Percentiles rank a stretch among this genome's conserved stretches.
Conservation (phyloP, 441 rosid species). For the Populus hybrid region DNA sequence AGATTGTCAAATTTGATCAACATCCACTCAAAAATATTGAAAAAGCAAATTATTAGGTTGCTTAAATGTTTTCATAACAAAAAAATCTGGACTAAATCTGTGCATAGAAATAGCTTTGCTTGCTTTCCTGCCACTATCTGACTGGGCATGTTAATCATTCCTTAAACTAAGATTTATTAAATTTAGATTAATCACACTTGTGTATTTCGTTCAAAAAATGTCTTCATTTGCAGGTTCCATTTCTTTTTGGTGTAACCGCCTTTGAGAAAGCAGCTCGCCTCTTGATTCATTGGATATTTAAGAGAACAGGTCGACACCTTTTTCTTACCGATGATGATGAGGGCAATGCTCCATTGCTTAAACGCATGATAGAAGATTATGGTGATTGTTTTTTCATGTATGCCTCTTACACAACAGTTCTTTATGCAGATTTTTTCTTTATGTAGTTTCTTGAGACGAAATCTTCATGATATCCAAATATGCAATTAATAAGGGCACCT, state of each 20-base stretch:
- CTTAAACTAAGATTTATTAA: slow-evolving; percentile 3
- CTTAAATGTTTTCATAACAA: background rate
- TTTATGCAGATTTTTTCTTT: background rate
- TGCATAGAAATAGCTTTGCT: background rate
- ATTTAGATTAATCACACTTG: background rate
- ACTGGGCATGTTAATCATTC: background rate
- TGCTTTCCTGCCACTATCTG: background rate
- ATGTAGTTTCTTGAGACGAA: slow-evolving; percentile 4
- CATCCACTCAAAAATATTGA: background rate
- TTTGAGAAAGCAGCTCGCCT: slow-evolving; percentile 79
- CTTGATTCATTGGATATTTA: slow-evolving; percentile 92
- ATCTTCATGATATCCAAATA: background rate
- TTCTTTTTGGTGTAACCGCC: slow-evolving; percentile 91
- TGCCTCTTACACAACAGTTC: slow-evolving; percentile 9
- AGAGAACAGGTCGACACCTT: slow-evolving; percentile 92
- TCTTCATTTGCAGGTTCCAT: slow-evolving; percentile 69
- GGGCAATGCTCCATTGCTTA: slow-evolving; percentile 82
- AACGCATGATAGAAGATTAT: slow-evolving; percentile 70
- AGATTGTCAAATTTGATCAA: background rate
- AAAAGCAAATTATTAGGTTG: background rate
- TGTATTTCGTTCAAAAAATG: slow-evolving; percentile 8
- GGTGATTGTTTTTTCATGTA: slow-evolving; percentile 74
- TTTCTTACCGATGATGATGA: slow-evolving; percentile 83
- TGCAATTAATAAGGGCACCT: slow-evolving; percentile 12
- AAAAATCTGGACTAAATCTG: background rate